Evolutionary conservation across 1,284 basidiomycete species (phyloP).

Genomic region (Boletus chippewaensis): DNA sequence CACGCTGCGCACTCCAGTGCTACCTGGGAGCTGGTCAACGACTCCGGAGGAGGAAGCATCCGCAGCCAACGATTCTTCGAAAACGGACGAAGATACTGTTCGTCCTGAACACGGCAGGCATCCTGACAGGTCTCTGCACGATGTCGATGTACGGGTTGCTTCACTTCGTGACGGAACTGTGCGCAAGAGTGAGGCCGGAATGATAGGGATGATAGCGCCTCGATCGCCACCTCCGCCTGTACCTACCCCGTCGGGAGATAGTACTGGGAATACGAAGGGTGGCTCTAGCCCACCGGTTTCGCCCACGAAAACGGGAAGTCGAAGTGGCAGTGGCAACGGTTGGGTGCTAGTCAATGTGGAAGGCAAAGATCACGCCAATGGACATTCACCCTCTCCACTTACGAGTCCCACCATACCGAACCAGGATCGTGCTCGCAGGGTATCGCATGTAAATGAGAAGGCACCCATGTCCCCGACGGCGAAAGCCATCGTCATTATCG

Average conservation of each 20-base stretch:
- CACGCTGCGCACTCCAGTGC: conserved; percentile 14
- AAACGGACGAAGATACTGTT: conserved; percentile 28
- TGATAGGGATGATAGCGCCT: conserved; percentile 42
- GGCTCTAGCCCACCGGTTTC: conserved; percentile 27
- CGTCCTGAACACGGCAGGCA: conserved; percentile 28
- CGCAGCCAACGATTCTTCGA: conserved; percentile 22
- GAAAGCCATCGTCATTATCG: conserved; percentile 55
- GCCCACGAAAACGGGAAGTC: conserved; percentile 32
- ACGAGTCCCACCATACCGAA: conserved; percentile 29
- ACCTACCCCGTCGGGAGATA: conserved; percentile 27
- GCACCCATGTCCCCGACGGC: conserved; percentile 40
- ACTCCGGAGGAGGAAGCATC: conserved; percentile 27
- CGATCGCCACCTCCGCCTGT: conserved; percentile 24
- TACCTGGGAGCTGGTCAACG: conserved; percentile 30
- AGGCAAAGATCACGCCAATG: conserved; percentile 33
- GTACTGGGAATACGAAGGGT: conserved; percentile 20
- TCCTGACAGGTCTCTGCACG: conserved; percentile 39
- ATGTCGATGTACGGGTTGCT: conserved; percentile 41
- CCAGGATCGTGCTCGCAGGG: conserved; percentile 25
- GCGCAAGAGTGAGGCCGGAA: conserved; percentile 50
- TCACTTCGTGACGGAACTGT: conserved; percentile 36
- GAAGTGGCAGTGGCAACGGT: conserved; percentile 38
- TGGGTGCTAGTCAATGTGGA: conserved; percentile 67
- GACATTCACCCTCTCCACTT: conserved; percentile 24
- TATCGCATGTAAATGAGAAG: conserved; percentile 25